Percentiles rank a stretch among this genome's conserved stretches.
phyloP scores from a whole-genome alignment of 257 asterid species.

The Petrea volubilis region DNA sequence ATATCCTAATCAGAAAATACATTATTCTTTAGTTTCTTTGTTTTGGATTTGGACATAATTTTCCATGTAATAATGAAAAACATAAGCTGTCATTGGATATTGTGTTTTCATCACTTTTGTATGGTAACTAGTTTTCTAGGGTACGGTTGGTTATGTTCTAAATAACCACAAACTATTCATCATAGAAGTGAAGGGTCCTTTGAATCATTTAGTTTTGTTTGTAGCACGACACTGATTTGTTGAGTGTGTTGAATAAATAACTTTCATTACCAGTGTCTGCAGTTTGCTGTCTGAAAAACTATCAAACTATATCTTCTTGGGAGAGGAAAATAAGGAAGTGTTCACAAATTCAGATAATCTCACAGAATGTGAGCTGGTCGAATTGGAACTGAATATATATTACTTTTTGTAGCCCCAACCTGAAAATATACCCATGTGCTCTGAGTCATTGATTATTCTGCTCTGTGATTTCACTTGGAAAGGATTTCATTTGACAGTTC shows the following conservation, averaged over 20 bases:
- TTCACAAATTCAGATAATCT: background rate
- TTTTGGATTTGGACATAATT: background rate
- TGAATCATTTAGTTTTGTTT: background rate
- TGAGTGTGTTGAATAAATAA: conserved; percentile 1
- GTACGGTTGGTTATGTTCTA: background rate
- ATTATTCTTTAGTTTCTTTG: background rate
- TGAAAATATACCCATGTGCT: background rate
- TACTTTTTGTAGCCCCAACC: background rate
- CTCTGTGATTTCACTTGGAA: background rate
- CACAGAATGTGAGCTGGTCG: background rate
- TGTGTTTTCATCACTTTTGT: background rate
- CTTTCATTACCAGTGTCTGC: background rate
- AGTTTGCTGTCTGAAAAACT: background rate
- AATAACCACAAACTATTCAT: background rate
- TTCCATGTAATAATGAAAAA: conserved; percentile 9
- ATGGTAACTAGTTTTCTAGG: background rate
- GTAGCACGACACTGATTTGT: conserved; percentile 8
- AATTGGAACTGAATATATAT: background rate
- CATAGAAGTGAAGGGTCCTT: conserved; percentile 7
- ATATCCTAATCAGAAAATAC: background rate
- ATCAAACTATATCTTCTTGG: background rate
- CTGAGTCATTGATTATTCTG: background rate
- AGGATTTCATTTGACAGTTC: background rate
- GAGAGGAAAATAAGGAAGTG: background rate
- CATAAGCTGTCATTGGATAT: conserved; percentile 1